These are phyloP conservation scores for Arthroderma uncinatum DNA, from an alignment of 2,329 filamentous ascomycete genomes.

Conservation along the genomic window DNA sequence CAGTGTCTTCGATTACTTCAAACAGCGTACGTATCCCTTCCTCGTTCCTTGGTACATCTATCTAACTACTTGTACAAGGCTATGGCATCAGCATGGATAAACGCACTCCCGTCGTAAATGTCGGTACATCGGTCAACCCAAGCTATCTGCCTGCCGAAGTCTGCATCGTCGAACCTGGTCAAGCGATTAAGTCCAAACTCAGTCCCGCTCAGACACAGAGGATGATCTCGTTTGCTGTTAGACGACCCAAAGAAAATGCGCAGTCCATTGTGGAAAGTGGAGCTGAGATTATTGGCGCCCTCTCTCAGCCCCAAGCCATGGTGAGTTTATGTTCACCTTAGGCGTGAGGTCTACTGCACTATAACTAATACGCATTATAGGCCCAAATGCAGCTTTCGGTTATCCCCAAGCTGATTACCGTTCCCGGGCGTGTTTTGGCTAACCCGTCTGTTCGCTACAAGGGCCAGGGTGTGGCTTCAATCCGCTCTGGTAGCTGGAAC, in stretches of 20 bases:
- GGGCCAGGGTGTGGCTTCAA: conserved; percentile 24
- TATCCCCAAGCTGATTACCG: conserved; percentile 53
- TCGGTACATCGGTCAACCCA: conserved; percentile 48
- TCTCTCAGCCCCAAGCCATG: conserved; percentile 34
- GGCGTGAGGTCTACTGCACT: background rate
- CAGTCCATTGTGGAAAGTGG: conserved; percentile 51
- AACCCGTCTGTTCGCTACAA: conserved; percentile 53
- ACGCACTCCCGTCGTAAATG: conserved; percentile 53
- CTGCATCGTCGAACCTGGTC: conserved; percentile 53
- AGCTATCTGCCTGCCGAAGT: conserved; percentile 57
- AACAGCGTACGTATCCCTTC: conserved; percentile 25
- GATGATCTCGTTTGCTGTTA: conserved; percentile 65
- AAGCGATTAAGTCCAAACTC: conserved; percentile 51
- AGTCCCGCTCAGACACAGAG: conserved; percentile 48
- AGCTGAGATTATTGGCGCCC: conserved; percentile 46
- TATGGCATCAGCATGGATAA: conserved; percentile 29
- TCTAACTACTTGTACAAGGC: conserved; percentile 20
- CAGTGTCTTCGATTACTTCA: conserved; percentile 44
- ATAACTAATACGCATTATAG: conserved; percentile 10
- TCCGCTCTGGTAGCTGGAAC: conserved; percentile 57
- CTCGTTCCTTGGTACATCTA: background rate
- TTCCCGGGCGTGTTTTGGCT: conserved; percentile 57
- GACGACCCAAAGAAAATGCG: conserved; percentile 55
- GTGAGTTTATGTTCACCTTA: conserved; percentile 22
- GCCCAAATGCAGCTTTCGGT: conserved; percentile 28